Base-by-base conservation (phyloP, 1,139 yeast species). In the Fermentozyma sake region DNA sequence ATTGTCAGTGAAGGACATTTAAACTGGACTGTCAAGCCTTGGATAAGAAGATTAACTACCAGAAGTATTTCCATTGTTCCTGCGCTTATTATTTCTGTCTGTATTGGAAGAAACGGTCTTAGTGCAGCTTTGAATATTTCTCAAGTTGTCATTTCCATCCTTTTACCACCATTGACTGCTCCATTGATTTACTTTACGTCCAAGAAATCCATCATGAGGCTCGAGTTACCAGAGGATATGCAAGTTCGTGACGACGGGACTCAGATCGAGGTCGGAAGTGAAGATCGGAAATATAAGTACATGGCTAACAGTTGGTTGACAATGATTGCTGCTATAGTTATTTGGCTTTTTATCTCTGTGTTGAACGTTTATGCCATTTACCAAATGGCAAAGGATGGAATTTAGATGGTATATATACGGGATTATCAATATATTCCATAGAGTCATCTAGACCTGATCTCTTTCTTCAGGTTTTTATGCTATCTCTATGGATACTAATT, bases 1-100 rank as follows among this genome's bases (percentile, higher is more conserved):
- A 77, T 82, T 52, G 81, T 82, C 7, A 76, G 85, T 31, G 93
- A 82, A 50, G 93, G 93, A 0, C 82, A 81, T 44, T 58, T 82
- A 25, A 73, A 80, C 37, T 82, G 91, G 93, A 65, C 75, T 1
- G 43, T 81, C 16, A 62, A 72, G 26, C 89, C 91, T 2, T 72
- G 83, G 58, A 46, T 77, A n/a, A 70, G 91, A 51, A 63, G 93
- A 40, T 58, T 82, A 7, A 50, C 76, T n/a, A 82, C 91, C 0
- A 63, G 93, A 46, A 68, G 77, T 3, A 71, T 82, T 18, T 85
- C 89, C 4, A 79, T 82, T 24, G 59, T 81, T 2, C 93, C 91
- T 1, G 84, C 86, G 37, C 50, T 82, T 24, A 52, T 77, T 12
- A 68, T 81, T 46, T 82, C 81, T 9, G 46, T 73, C 5, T 69